Evolutionary conservation across 2,329 filamentous ascomycete species (phyloP), one percentile per base, ranked within the genome.

Genomic region (Diaporthe sp.): DNA sequence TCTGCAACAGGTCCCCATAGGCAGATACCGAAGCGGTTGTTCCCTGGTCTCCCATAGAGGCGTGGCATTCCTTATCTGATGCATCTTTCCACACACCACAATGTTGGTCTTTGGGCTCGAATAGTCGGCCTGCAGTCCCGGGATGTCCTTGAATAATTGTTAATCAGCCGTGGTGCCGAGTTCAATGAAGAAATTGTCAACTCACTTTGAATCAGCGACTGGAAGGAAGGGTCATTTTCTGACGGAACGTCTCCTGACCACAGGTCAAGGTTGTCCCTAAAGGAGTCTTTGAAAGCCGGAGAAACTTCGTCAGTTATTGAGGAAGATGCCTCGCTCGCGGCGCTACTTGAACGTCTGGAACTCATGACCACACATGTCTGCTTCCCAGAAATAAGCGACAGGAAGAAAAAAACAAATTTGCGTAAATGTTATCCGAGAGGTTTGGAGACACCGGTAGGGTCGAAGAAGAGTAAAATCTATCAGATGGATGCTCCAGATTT

Each of bases 41-140:
- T 1, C 71, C 71, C 12, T 49, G 44, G 10, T 67, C 47, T 22
- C 71, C 71, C 4, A 73, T 47, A 8, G 71, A 73, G 25, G 58
- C 71, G n/a, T 73, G 44, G 6, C 58, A 63, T 15, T n/a, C 28
- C 1, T 44, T 37, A 13, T 73, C 65, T 34, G 47, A 47, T 3
- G 71, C 22, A 42, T 73, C 17, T 25, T 65, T 34, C 71, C 71
- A 73, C 8, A 44, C 34, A 13, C 71, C 71, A 28, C 71, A 65
- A n/a, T 73, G 47, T 31, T 65, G 17, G 28, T 73, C 71, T 15
- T 17, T 31, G 6, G 58, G 58, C n/a, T 61, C 37, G 37, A 61
- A 61, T 3, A 13, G 31, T 58, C 17, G 10, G 3, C 34, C 34
- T 42, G 37, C 13, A 7, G 12, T 4, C 34, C 8, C 5, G 20